Evolutionary conservation across 176 grass and related monocot genomes (phyloP), one percentile per base, ranked within the genome.

Genomic region (Eremochloa ophiuroides): DNA sequence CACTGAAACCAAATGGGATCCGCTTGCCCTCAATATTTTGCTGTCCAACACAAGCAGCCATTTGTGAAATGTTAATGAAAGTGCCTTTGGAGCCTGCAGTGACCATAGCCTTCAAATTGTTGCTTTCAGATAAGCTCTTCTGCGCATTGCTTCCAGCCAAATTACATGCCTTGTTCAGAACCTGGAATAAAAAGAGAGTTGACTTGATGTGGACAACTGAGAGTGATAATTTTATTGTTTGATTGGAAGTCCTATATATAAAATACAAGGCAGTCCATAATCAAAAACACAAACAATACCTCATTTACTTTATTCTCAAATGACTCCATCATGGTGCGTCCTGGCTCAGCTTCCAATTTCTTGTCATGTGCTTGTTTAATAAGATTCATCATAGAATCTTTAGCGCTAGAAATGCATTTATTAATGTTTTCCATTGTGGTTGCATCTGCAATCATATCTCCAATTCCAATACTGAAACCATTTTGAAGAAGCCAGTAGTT

Each of bases 41-140:
- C 39, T 98, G 95, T 56, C 95, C 95, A 1, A 98, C 95, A 91
- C 95, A 98, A 72, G 95, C 95, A 85, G 95, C 94, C 95, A 98
- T 98, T 78, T 98, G 95, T 56, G 92, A 93, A 62, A 98, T 98
- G 69, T 98, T 98, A 66, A 94, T 98, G 83, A 94, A 98, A 85
- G 84, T 92, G 40, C 92, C 95, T 74, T 98, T 98, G 25, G 92
- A 98, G 17, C 95, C 90, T 59, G 95, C 88, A 62, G 88, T 98
- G 66, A 98, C 95, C 95, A 98, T 94, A n/a, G n/a, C n/a, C n/a
- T n/a, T n/a, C n/a, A n/a, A n/a, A n/a, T n/a, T n/a, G n/a, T n/a
- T n/a, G n/a, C 95, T 94, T 77, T 98, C 92, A 77, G 95, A 98
- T 63, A 98, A 94, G 47, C 88, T 94, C 67, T 93, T 94, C 63